Evolutionary conservation across 164 flowering plant species (phyloP).

Genomic region (Piper longum): DNA sequence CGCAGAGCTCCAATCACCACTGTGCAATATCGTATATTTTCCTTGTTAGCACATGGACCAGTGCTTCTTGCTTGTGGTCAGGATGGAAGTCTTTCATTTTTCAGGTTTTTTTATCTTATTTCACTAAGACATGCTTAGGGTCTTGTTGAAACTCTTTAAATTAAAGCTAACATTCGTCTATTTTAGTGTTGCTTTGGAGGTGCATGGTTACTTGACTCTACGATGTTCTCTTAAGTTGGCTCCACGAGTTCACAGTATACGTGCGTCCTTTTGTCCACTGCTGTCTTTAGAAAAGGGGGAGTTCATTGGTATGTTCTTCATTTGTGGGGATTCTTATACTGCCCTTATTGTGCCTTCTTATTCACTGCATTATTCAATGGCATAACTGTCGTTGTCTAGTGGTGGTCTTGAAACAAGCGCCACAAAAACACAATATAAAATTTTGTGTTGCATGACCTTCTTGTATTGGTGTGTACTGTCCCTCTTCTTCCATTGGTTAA

Average conservation of each 20-base stretch:
- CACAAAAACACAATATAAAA: too few species aligned
- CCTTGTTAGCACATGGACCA: slow-evolving; percentile 79
- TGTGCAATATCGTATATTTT: slow-evolving; percentile 87
- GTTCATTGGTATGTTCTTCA: slow-evolving; percentile 51
- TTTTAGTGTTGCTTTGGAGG: slow-evolving; percentile 70
- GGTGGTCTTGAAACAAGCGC: too few species aligned
- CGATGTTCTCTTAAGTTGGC: slow-evolving; percentile 86
- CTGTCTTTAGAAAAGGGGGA: slow-evolving; percentile 97
- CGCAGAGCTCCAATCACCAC: slow-evolving; percentile 66
- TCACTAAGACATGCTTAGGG: background rate
- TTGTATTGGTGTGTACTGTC: background rate
- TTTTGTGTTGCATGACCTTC: background rate
- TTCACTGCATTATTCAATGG: too few species aligned
- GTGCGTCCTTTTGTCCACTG: slow-evolving; percentile 87
- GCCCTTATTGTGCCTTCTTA: too few species aligned
- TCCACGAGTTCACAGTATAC: slow-evolving; percentile 69
- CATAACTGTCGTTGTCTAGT: too few species aligned
- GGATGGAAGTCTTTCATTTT: slow-evolving; percentile 80
- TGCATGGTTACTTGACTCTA: slow-evolving; percentile 77
- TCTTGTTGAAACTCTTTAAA: background rate
- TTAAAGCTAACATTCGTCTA: slow-evolving; percentile 1
- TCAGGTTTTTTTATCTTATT: slow-evolving; percentile 40
- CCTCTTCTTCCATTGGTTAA: background rate
- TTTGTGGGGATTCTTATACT: background rate
- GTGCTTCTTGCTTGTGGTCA: slow-evolving; percentile 73